phyloP scores from a whole-genome alignment of 306 rosid species.

The Mucuna pruriens region DNA sequence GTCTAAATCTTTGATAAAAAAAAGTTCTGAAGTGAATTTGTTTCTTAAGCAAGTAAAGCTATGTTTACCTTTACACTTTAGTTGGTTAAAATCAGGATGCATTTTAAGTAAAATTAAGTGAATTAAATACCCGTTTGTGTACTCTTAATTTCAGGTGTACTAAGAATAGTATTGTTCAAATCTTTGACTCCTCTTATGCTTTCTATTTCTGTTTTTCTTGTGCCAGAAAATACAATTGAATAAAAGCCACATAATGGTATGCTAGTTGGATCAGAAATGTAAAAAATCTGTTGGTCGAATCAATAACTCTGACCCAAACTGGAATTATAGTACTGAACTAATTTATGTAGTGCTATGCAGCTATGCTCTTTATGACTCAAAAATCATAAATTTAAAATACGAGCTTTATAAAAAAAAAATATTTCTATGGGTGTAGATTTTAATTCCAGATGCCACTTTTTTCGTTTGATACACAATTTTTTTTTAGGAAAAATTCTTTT shows the following conservation, averaged over 20 bases:
- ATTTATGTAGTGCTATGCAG: not conserved
- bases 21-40: not conserved
- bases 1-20: not conserved
- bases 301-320: conserved; percentile 22
- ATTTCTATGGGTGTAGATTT: no score
- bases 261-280: not conserved
- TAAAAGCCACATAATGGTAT: conserved; percentile 1
- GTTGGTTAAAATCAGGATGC: not conserved
- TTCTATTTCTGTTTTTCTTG: not conserved
- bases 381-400: not conserved
- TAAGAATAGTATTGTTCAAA: not conserved
- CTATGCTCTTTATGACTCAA: conserved; percentile 4
- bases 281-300: not conserved
- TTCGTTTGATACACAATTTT: no score
- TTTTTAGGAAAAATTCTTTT: no score
- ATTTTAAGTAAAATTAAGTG: not conserved
- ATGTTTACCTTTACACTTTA: not conserved
- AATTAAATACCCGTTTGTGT: not conserved
- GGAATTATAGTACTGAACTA: not conserved
- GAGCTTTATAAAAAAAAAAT: not conserved
- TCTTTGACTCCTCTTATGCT: not conserved
- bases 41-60: not conserved
- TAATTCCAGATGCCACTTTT: no score
- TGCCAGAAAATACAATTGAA: not conserved
- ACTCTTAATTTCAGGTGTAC: no score